A percentile compares a stretch with the other conserved stretches of the same genome.
Evolutionary conservation across 2,329 filamentous ascomycete genomes (phyloP).

Genomic region (Beauveria scarabaeidicola): DNA sequence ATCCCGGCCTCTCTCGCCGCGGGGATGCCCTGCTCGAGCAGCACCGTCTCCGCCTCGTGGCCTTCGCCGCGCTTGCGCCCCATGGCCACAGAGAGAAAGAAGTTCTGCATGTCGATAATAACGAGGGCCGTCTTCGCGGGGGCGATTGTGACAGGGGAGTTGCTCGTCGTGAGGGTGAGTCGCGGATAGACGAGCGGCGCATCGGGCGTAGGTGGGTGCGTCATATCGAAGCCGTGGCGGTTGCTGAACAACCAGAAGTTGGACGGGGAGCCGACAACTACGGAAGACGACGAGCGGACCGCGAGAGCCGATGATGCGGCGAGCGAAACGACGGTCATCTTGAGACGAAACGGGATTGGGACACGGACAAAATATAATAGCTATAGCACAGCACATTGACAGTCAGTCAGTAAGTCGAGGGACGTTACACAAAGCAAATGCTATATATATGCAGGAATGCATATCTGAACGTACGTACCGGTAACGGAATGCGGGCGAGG

Average conservation of each 20-base stretch:
- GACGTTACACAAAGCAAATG: background rate
- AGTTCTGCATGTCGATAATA: conserved; percentile 46
- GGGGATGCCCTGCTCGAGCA: conserved; percentile 8
- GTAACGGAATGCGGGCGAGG: background rate
- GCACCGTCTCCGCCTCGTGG: conserved; percentile 12
- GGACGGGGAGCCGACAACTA: conserved; percentile 6
- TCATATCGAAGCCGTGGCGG: conserved; percentile 18
- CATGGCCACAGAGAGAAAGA: conserved; percentile 32
- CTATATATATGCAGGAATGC: background rate
- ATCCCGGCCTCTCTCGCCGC: conserved; percentile 11
- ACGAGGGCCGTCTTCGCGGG: conserved; percentile 36
- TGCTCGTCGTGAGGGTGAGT: conserved; percentile 16
- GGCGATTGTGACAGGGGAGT: conserved; percentile 27
- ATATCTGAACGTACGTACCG: background rate
- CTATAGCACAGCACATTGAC: background rate
- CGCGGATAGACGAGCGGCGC: background rate
- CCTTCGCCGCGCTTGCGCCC: conserved; percentile 16
- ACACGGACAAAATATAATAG: background rate
- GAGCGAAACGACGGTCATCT: background rate
- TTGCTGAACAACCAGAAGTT: conserved; percentile 12
- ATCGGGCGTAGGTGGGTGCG: conserved; percentile 13
- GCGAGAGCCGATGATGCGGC: background rate
- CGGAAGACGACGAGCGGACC: background rate
- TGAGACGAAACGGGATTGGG: background rate
- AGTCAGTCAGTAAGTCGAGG: conserved; percentile 1